Conservation (phyloP, 176 grass and related monocot genomes). For the Oryza meridionalis region DNA sequence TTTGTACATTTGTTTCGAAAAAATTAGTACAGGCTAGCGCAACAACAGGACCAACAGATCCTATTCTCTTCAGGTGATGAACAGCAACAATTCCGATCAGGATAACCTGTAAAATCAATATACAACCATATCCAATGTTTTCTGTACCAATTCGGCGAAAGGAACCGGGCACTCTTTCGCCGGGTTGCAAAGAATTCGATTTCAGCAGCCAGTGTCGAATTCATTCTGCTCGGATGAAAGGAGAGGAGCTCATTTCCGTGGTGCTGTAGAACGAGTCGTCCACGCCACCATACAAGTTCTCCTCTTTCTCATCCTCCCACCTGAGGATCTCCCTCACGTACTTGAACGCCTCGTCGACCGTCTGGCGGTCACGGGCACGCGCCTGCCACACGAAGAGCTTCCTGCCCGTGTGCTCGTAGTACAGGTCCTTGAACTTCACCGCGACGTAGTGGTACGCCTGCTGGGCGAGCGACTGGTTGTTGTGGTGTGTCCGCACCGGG, state of each 20-base stretch:
- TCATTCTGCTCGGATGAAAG: slow-evolving; percentile 79
- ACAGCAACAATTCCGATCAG: not conserved
- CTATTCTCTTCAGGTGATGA: slow-evolving; percentile 9
- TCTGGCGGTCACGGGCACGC: slow-evolving; percentile 56
- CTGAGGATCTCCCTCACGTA: slow-evolving; percentile 80
- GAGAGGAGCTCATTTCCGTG: slow-evolving; percentile 86
- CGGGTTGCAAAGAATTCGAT: not conserved
- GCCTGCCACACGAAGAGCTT: slow-evolving; percentile 95
- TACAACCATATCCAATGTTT: slow-evolving; percentile 28
- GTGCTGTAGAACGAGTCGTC: slow-evolving; percentile 90
- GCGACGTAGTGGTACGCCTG: slow-evolving; percentile 89
- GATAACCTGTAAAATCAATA: slow-evolving; percentile 25
- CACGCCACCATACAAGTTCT: not conserved
- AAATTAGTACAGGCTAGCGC: not conserved
- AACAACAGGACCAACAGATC: not conserved
- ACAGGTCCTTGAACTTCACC: slow-evolving; percentile 89
- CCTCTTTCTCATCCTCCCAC: slow-evolving; percentile 89
- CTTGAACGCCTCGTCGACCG: slow-evolving; percentile 81
- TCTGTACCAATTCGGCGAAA: not conserved
- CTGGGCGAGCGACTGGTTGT: slow-evolving; percentile 75
- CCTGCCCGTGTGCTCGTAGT: slow-evolving; percentile 53
- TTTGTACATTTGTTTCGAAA: not conserved
- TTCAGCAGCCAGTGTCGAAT: not conserved
- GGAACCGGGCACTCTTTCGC: not conserved
- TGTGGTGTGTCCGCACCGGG: slow-evolving; percentile 66